Evolutionary conservation across 371 early-diverging fungal genomes (phyloP), one percentile per base, ranked within the genome.

Genomic region (Mortierella sp.): DNA sequence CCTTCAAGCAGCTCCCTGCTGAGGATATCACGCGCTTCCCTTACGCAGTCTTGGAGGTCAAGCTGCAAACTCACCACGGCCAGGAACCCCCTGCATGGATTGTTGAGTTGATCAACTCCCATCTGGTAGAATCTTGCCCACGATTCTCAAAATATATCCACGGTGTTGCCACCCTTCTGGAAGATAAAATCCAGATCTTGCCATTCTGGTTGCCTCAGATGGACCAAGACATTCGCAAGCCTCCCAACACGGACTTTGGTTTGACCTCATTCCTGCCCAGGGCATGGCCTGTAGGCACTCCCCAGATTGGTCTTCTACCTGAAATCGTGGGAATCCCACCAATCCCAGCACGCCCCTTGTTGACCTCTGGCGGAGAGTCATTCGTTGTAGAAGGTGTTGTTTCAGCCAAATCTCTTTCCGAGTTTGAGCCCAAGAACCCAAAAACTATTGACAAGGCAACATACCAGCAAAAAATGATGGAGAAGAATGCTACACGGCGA

Each of bases 151-250:
- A 99, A 85, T 99, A 97, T 85, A 90, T 98, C 52, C 99, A 99
- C 85, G 99, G 99, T 72, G 92, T 94, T 18, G 93, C 97, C 10
- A 93, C 96, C 22, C 89, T 99, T n/a, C 92, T 96, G 64, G 94
- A 95, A 69, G 90, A 91, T 64, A 90, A 93, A 55, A 93, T 99
- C 28, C 91, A 94, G 9, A 89, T 96, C 57, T 86, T 99, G 43
- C 99, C 99, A 22, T 98, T 97, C 89, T 99, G 99, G 99, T 74
- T 94, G 64, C 94, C 96, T 20, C 98, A 98, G 84, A 96, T 99
- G 93, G 93, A 93, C 67, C 88, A 92, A 10, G 97, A 98, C 83
- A 97, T 97, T 67, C 93, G 94, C 69, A 95, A 88, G 68, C 87
- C 91, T 2, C 86, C 89, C 62, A 84, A 84, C 26, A 84, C 86